A percentile compares a stretch with the other conserved stretches of the same genome.
Conservation (phyloP, 108 stramenopile genomes). For the Cyclostephanos tholiformis region DNA sequence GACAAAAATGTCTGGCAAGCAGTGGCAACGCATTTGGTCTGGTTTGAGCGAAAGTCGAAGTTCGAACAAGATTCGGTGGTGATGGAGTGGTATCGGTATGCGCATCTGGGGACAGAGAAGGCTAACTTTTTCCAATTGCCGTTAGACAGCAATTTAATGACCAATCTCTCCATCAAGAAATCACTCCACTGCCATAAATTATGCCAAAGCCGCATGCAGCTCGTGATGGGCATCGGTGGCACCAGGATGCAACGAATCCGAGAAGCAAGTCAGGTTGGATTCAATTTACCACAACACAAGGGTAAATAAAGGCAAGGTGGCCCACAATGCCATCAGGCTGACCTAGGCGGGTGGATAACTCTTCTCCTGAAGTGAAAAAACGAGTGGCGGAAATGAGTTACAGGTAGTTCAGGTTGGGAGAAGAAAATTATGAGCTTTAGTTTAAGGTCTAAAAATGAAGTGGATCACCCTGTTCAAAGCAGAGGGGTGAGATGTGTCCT, state of each 20-base stretch:
- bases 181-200: not conserved
- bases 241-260: not conserved
- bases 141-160: not conserved
- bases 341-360: no score
- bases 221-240: not conserved
- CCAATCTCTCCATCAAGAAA: not conserved
- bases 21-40: not conserved
- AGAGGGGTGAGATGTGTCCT: no score
- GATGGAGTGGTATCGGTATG: not conserved
- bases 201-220: not conserved
- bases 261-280: not conserved
- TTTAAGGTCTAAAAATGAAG: no score
- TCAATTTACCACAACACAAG: not conserved
- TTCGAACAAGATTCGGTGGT: not conserved
- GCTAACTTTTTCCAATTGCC: not conserved
- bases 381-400: no score
- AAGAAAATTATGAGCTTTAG: no score
- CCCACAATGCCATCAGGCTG: not conserved
- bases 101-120: not conserved
- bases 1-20: not conserved
- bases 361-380: no score
- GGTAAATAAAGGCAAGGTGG: not conserved
- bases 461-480: no score
- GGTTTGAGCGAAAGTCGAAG: not conserved
- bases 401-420: no score